Percentiles rank a stretch among this genome's conserved stretches.
Evolutionary conservation across 2,329 filamentous ascomycete genomes (phyloP).

Genomic region (Proliferodiscus dingleyae): DNA sequence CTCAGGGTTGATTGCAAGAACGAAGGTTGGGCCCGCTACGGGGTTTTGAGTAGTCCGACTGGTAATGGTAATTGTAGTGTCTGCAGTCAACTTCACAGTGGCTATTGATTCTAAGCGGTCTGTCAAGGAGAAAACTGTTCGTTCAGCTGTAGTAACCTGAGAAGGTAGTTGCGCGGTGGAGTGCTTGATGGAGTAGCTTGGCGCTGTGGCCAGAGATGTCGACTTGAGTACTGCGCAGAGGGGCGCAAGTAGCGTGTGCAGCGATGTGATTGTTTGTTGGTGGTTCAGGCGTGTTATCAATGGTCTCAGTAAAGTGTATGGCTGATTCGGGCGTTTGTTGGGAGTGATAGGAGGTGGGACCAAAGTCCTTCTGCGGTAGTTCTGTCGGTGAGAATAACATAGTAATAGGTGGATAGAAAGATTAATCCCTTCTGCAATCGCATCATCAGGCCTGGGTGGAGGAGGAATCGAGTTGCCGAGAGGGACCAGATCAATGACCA

Average conservation of each 20-base stretch:
- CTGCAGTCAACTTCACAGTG: slow-evolving; percentile 32
- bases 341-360: slow-evolving; percentile 49
- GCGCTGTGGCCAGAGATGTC: slow-evolving; percentile 22
- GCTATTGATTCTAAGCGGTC: slow-evolving; percentile 39
- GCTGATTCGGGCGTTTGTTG: slow-evolving; percentile 43
- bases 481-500: slow-evolving; percentile 64
- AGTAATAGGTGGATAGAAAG: slow-evolving; percentile 72
- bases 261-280: slow-evolving; percentile 19
- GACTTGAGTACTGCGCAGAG: slow-evolving; percentile 22
- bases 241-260: slow-evolving; percentile 20
- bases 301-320: slow-evolving; percentile 55
- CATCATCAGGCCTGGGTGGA: slow-evolving; percentile 36
- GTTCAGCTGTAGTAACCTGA: slow-evolving; percentile 31
- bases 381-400: slow-evolving; percentile 72
- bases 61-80: slow-evolving; percentile 34
- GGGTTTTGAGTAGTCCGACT: slow-evolving; percentile 25
- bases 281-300: slow-evolving; percentile 35
- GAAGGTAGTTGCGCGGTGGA: slow-evolving; percentile 16
- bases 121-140: slow-evolving; percentile 37
- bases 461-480: slow-evolving; percentile 43
- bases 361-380: slow-evolving; percentile 63
- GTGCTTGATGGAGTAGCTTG: slow-evolving; percentile 22
- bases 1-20: slow-evolving; percentile 13
- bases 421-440: slow-evolving; percentile 60
- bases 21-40: slow-evolving; percentile 9